phyloP scores from a whole-genome alignment of 2,329 filamentous ascomycete genomes.

The Purpureocillium takamizusanense region DNA sequence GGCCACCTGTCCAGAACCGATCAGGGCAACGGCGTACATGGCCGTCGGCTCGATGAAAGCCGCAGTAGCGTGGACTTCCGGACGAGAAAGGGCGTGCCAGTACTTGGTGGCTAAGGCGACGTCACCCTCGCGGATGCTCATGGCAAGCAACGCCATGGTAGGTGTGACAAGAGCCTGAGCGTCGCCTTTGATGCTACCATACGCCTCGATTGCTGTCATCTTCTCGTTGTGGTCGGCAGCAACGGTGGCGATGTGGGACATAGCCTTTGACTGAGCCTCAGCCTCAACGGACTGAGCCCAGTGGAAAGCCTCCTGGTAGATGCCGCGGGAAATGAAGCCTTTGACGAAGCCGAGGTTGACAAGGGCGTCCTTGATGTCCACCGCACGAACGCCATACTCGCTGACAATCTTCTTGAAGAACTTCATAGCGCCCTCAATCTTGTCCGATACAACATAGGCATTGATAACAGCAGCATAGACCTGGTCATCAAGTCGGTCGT shows the following conservation, averaged over 20 bases:
- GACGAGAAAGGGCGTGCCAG: constrained; percentile 65
- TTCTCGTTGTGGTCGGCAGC: constrained; percentile 75
- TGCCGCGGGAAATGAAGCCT: constrained; percentile 61
- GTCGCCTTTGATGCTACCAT: constrained; percentile 45
- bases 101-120: constrained; percentile 68
- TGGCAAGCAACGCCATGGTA: constrained; percentile 74
- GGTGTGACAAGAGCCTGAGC: constrained; percentile 44
- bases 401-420: constrained; percentile 76
- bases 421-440: constrained; percentile 70
- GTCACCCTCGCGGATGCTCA: constrained; percentile 76
- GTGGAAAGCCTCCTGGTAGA: constrained; percentile 63
- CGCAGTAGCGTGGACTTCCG: constrained; percentile 48
- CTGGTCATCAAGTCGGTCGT: constrained; percentile 67
- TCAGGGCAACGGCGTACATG: constrained; percentile 84
- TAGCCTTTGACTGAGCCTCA: constrained; percentile 49
- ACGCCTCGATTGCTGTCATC: constrained; percentile 58
- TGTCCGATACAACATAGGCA: constrained; percentile 75
- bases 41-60: constrained; percentile 77
- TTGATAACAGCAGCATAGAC: constrained; percentile 90
- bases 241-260: constrained; percentile 64
- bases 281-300: constrained; percentile 60
- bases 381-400: constrained; percentile 47
- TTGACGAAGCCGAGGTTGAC: constrained; percentile 70
- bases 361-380: constrained; percentile 61
- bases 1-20: constrained; percentile 76